Conservation (phyloP, 2,329 filamentous ascomycete species). For the Xylaria digitata region DNA sequence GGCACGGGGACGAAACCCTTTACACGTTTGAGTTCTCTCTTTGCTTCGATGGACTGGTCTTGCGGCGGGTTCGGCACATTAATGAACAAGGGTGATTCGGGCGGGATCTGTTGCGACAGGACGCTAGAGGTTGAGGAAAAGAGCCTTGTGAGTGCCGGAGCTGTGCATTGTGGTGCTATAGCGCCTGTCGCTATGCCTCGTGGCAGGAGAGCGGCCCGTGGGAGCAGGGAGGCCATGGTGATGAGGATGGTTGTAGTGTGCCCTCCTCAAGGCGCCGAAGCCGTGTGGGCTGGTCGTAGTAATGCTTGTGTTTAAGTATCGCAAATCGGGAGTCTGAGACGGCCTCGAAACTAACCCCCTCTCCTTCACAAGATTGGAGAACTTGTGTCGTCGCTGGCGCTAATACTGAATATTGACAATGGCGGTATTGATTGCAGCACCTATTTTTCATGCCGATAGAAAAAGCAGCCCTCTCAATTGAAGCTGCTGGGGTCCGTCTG, state of each 20-base stretch:
- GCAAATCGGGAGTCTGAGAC: neutral
- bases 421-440: slow-evolving; percentile 6
- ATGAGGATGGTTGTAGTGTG: slow-evolving; percentile 23
- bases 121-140: slow-evolving; percentile 60
- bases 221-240: slow-evolving; percentile 39
- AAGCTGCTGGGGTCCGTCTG: slow-evolving; percentile 19
- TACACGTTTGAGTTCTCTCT: slow-evolving; percentile 59
- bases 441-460: slow-evolving; percentile 31
- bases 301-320: neutral
- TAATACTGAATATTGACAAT: slow-evolving; percentile 16
- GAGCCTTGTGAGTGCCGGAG: slow-evolving; percentile 49
- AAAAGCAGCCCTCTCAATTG: slow-evolving; percentile 32
- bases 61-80: slow-evolving; percentile 83
- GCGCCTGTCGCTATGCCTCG: slow-evolving; percentile 27
- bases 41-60: slow-evolving; percentile 59
- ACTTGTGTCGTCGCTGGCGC: slow-evolving; percentile 8
- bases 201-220: slow-evolving; percentile 29
- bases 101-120: slow-evolving; percentile 69
- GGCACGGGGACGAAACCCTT: slow-evolving; percentile 88
- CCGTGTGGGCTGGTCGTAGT: neutral
- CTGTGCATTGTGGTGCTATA: slow-evolving; percentile 42
- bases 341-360: neutral
- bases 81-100: slow-evolving; percentile 90
- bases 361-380: neutral
- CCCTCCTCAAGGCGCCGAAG: neutral